Evolutionary conservation across 352 stramenopile species (phyloP).

Genomic region (Pythium apleroticum): DNA sequence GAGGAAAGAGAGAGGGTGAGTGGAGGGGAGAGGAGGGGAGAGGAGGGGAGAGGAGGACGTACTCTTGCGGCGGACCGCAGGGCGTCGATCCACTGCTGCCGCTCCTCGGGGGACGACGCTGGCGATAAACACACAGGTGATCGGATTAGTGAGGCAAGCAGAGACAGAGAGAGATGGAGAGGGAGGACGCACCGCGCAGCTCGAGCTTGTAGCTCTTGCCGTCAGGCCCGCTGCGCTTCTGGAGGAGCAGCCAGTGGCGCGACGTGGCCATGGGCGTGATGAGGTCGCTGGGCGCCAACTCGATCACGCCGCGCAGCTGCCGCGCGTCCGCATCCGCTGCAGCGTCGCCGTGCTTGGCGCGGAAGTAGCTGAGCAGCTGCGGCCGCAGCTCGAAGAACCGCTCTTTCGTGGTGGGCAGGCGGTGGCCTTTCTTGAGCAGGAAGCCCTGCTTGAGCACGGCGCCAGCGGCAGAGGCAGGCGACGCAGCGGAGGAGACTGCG

Average conservation of each 20-base stretch:
- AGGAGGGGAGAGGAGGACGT: not conserved
- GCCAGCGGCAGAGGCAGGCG: not conserved
- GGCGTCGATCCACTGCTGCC: slow-evolving; percentile 63
- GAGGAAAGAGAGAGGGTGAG: not conserved
- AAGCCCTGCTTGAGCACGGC: slow-evolving; percentile 24
- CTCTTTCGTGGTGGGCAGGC: slow-evolving; percentile 30
- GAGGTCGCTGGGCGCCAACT: slow-evolving; percentile 37
- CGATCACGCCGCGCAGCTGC: slow-evolving; percentile 35
- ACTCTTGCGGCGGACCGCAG: slow-evolving; percentile 53
- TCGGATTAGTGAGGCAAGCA: no score
- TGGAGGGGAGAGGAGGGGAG: not conserved
- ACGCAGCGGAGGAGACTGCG: not conserved
- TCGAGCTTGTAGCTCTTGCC: slow-evolving; percentile 69
- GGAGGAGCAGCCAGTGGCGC: slow-evolving; percentile 61
- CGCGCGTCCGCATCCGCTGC: slow-evolving; percentile 1
- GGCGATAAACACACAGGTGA: not conserved
- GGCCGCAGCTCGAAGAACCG: slow-evolving; percentile 30
- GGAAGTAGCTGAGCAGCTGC: slow-evolving; percentile 30
- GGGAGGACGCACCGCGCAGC: slow-evolving; percentile 47
- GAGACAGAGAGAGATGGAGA: slow-evolving; percentile 7
- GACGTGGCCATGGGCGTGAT: slow-evolving; percentile 34
- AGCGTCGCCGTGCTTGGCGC: slow-evolving; percentile 5
- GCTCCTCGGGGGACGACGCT: slow-evolving; percentile 47
- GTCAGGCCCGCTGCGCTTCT: slow-evolving; percentile 45
- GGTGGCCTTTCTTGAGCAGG: slow-evolving; percentile 33